Evolutionary conservation across 2,329 filamentous ascomycete species (phyloP).

Genomic region (Amauroascus niger): DNA sequence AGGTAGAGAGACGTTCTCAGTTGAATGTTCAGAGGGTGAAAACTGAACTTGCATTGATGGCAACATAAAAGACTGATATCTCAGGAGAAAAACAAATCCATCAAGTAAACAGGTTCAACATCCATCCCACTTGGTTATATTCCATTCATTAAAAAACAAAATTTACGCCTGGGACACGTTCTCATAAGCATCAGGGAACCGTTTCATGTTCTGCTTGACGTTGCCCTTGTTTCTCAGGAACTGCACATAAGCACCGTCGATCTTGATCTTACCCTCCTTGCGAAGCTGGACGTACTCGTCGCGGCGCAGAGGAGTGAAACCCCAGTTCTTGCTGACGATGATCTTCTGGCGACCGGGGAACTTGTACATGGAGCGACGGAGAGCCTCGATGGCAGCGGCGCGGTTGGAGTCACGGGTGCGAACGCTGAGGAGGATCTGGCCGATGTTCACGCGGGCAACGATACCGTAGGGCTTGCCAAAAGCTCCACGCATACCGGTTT

Average conservation of each 20-base stretch:
- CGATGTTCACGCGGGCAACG: slow-evolving; percentile 99
- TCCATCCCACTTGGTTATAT: background rate
- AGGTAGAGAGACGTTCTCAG: background rate
- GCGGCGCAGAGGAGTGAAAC: slow-evolving; percentile 95
- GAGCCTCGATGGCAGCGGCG: slow-evolving; percentile 88
- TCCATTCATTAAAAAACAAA: slow-evolving; percentile 6
- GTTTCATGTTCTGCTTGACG: slow-evolving; percentile 76
- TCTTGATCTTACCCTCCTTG: slow-evolving; percentile 83
- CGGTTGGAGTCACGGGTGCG: slow-evolving; percentile 94
- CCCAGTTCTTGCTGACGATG: slow-evolving; percentile 99
- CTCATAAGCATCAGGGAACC: slow-evolving; percentile 81
- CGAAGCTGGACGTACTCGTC: slow-evolving; percentile 97
- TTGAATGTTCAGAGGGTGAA: background rate
- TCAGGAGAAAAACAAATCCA: slow-evolving; percentile 3
- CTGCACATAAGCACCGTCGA: slow-evolving; percentile 98
- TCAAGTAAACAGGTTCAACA: slow-evolving; percentile 4
- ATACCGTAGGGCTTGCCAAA: slow-evolving; percentile 99
- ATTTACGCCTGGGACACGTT: slow-evolving; percentile 38
- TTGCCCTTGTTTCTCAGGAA: slow-evolving; percentile 92
- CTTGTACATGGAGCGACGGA: slow-evolving; percentile 99
- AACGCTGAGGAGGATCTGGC: slow-evolving; percentile 95
- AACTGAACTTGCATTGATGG: slow-evolving; percentile 7
- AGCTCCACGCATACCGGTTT: slow-evolving; percentile 99
- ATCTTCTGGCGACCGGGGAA: slow-evolving; percentile 99
- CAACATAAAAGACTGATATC: slow-evolving; percentile 7